Conservation (phyloP, 73 alveolate genomes). For the Paramecium bursaria region DNA sequence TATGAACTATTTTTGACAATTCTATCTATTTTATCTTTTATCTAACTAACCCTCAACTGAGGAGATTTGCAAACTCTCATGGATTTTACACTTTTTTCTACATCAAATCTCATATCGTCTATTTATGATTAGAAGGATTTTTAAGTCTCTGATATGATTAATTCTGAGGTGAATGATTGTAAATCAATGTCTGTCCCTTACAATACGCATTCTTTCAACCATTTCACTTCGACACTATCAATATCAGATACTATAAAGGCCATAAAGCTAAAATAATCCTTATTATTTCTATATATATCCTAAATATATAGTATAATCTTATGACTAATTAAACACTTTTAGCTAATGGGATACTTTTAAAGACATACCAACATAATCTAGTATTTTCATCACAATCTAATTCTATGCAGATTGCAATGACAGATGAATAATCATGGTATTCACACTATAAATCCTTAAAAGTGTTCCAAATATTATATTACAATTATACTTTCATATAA, state of each 20-base stretch:
- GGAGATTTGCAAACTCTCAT: too few species aligned
- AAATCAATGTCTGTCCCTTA: not conserved
- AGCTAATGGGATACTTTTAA: not conserved
- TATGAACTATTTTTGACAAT: too few species aligned
- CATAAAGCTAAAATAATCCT: not conserved
- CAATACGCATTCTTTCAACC: conserved; percentile 16
- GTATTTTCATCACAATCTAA: not conserved
- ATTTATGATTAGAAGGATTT: not conserved
- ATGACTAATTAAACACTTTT: conserved; percentile 29
- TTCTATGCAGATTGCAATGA: conserved; percentile 41
- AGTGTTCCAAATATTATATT: too few species aligned
- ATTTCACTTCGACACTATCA: not conserved
- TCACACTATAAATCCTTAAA: conserved; percentile 13
- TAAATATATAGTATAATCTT: not conserved
- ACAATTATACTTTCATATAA: too few species aligned
- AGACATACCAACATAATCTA: not conserved
- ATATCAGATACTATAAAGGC: not conserved
- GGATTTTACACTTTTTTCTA: conserved; percentile 38
- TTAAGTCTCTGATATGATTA: not conserved
- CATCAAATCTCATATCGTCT: conserved; percentile 23
- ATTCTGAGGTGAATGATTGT: conserved; percentile 17
- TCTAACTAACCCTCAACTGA: too few species aligned
- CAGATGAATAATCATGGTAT: conserved; percentile 39
- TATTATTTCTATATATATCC: conserved; percentile 6
- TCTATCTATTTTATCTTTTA: too few species aligned